phyloP scores from a whole-genome alignment of 2,329 filamentous ascomycete species.

The Venturia carpophila region DNA sequence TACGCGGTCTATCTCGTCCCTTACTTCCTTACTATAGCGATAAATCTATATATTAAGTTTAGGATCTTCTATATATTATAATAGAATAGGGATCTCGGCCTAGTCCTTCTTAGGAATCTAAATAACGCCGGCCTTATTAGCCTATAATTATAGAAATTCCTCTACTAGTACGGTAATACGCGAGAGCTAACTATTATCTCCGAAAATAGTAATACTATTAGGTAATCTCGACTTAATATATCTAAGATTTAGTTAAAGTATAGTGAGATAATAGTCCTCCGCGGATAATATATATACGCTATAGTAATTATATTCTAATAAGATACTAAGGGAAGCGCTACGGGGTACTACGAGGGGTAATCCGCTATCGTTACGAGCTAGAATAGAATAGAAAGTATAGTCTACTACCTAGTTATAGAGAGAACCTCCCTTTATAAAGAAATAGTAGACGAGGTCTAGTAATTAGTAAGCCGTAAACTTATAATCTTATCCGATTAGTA shows the following conservation, averaged over 20 bases:
- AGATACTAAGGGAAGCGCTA: neutral
- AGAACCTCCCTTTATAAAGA: neutral
- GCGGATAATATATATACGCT: too few relatives aligned
- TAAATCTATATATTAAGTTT: neutral
- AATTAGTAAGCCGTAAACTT: neutral
- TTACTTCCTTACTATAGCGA: neutral
- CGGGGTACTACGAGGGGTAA: neutral
- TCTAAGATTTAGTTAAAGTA: neutral
- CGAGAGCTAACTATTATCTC: neutral
- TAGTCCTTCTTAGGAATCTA: neutral
- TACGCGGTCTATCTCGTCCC: neutral
- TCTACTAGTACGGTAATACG: neutral
- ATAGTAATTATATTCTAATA: neutral
- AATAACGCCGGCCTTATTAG: neutral
- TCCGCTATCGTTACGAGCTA: neutral
- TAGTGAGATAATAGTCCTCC: neutral
- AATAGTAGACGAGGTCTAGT: neutral
- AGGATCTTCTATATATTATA: neutral
- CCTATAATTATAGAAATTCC: neutral
- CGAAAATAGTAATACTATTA: neutral
- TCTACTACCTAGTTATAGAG: neutral
- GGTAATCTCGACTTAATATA: neutral
- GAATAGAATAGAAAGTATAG: neutral
- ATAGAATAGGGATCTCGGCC: neutral
- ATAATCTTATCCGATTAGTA: neutral